Percentiles rank a stretch among this genome's conserved stretches.
Conservation (phyloP, 768 basidiomycete genomes). For the Lactarius trivialis region DNA sequence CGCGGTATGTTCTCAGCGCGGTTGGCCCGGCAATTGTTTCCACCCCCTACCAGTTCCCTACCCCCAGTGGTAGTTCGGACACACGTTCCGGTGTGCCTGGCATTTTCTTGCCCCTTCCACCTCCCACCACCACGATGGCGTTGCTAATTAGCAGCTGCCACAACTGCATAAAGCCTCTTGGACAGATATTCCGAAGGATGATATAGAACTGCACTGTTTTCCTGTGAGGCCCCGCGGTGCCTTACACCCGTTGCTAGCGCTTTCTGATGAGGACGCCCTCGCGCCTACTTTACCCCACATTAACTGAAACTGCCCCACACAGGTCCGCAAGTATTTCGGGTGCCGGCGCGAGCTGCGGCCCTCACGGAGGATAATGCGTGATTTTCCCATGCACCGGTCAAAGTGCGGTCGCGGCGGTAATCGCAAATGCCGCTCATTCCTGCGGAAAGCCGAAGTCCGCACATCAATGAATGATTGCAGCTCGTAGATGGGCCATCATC, state of each 20-base stretch:
- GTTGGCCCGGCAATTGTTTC: background rate
- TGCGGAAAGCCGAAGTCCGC: slow-evolving; percentile 2
- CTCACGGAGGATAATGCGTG: background rate
- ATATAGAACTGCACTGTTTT: background rate
- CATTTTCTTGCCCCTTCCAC: background rate
- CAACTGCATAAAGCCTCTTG: background rate
- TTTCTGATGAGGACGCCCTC: background rate
- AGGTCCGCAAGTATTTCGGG: slow-evolving; percentile 9
- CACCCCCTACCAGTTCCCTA: too few species aligned
- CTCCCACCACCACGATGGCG: background rate
- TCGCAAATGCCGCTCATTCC: background rate
- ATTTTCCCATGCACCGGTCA: background rate
- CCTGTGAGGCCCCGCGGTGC: background rate
- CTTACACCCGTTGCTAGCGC: background rate
- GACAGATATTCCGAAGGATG: background rate
- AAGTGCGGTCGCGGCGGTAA: background rate
- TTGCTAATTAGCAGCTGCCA: background rate
- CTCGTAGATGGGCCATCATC: slow-evolving; percentile 11
- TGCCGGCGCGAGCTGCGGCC: background rate
- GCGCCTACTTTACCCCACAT: slow-evolving; percentile 7
- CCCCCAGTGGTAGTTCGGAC: background rate
- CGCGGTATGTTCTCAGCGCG: background rate
- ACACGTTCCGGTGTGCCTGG: background rate
- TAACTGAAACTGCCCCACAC: slow-evolving; percentile 1
- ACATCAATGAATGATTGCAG: background rate